A percentile compares a stretch with the other conserved stretches of the same genome.
These are phyloP conservation scores for Neurospora tetraspora DNA, from an alignment of 495 filamentous ascomycete genomes.

Conservation along the genomic window DNA sequence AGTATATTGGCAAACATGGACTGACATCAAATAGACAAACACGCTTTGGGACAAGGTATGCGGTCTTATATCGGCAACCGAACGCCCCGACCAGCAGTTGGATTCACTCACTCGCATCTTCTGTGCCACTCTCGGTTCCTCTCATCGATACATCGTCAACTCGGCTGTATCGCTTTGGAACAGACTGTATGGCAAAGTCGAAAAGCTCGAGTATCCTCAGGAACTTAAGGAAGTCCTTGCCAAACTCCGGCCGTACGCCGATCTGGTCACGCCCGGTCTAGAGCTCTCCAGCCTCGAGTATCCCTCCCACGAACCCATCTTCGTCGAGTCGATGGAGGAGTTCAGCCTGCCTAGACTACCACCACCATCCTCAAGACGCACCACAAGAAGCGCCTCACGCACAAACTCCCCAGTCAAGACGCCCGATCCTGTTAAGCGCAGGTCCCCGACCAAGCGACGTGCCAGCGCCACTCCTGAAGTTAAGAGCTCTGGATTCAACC, in stretches of 20 bases:
- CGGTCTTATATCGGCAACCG: conserved; percentile 15
- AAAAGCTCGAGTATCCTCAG: conserved; percentile 31
- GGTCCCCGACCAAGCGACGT: conserved; percentile 14
- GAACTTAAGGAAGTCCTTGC: conserved; percentile 30
- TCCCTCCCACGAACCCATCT: conserved; percentile 23
- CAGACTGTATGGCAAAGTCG: conserved; percentile 25
- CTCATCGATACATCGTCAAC: conserved; percentile 33
- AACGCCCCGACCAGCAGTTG: conserved; percentile 26
- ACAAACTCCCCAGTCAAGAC: conserved; percentile 4
- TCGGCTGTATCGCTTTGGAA: conserved; percentile 34
- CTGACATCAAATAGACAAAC: conserved; percentile 26
- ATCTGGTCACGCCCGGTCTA: conserved; percentile 31
- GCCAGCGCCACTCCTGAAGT: conserved; percentile 19
- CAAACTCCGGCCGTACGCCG: conserved; percentile 28
- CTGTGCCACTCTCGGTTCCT: conserved; percentile 39
- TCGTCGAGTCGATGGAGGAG: conserved; percentile 46
- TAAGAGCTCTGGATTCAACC: conserved; percentile 7
- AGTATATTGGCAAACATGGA: not conserved
- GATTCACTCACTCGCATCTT: conserved; percentile 30
- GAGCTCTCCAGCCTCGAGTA: conserved; percentile 21
- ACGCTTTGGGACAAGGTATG: conserved; percentile 33
- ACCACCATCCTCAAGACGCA: conserved; percentile 10
- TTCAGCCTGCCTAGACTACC: conserved; percentile 14
- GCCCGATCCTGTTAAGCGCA: conserved; percentile 17
- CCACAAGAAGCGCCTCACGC: not conserved